These are phyloP conservation scores for Rhizopogon rudus DNA, from an alignment of 768 basidiomycete species.

Conservation along the genomic window DNA sequence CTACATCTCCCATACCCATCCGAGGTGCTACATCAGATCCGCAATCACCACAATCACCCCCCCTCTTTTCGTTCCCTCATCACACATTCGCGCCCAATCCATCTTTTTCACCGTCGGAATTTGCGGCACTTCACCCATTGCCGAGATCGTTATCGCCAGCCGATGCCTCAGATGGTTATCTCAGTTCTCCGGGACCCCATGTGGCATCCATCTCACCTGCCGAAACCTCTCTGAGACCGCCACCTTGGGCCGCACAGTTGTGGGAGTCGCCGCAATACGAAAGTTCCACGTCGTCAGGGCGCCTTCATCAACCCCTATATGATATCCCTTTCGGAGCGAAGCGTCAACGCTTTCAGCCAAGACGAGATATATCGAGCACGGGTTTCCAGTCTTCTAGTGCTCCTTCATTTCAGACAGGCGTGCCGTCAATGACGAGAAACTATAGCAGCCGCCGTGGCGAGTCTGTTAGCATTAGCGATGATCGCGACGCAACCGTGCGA, in stretches of 20 bases:
- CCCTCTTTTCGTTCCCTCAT: conserved; percentile 46
- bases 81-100: conserved; percentile 43
- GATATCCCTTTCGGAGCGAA: conserved; percentile 39
- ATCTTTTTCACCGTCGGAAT: conserved; percentile 56
- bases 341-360: conserved; percentile 34
- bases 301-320: conserved; percentile 42
- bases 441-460: conserved; percentile 63
- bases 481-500: conserved; percentile 72
- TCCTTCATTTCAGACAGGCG: conserved; percentile 48
- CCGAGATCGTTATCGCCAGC: conserved; percentile 59
- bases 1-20: conserved; percentile 63
- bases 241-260: conserved; percentile 63
- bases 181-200: conserved; percentile 36
- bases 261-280: conserved; percentile 51
- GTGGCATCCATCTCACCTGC: conserved; percentile 57
- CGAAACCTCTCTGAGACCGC: conserved; percentile 54
- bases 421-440: conserved; percentile 46
- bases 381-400: conserved; percentile 70
- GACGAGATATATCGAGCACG: conserved; percentile 37
- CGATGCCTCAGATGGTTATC: conserved; percentile 45
- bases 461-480: conserved; percentile 54
- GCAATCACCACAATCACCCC: conserved; percentile 31
- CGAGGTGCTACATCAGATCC: conserved; percentile 39
- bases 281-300: conserved; percentile 39
- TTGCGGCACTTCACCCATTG: conserved; percentile 56